phyloP scores from a whole-genome alignment of 2,329 filamentous ascomycete species.

The Penicillium sclerotiorum region DNA sequence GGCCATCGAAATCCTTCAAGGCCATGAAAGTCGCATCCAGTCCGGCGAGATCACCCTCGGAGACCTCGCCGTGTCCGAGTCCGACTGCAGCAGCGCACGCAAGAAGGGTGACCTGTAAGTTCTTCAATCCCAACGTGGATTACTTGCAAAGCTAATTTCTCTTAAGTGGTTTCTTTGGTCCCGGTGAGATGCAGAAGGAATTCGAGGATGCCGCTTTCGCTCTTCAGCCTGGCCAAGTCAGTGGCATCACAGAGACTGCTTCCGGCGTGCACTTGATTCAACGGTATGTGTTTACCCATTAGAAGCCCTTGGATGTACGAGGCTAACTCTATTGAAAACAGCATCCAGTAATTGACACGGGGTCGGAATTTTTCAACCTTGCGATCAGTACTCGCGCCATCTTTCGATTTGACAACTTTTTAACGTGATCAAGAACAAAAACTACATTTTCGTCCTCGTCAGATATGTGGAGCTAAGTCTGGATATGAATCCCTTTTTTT shows the following conservation, averaged over 20 bases:
- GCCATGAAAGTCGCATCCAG: slow-evolving; percentile 75
- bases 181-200: slow-evolving; percentile 96
- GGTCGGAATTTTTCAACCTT: not conserved
- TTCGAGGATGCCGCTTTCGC: slow-evolving; percentile 95
- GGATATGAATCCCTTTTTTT: too few species aligned
- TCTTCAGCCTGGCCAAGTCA: slow-evolving; percentile 84
- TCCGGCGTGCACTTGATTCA: slow-evolving; percentile 96
- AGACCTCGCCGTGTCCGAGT: slow-evolving; percentile 84
- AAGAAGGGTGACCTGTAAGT: slow-evolving; percentile 86
- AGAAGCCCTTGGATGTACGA: not conserved
- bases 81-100: slow-evolving; percentile 91
- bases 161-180: slow-evolving; percentile 80
- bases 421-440: not conserved
- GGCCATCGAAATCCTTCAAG: slow-evolving; percentile 74
- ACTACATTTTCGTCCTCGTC: not conserved
- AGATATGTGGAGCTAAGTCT: too few species aligned
- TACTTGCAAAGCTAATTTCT: not conserved
- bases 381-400: not conserved
- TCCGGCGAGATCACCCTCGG: slow-evolving; percentile 70
- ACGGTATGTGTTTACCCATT: slow-evolving; percentile 60
- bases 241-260: slow-evolving; percentile 83
- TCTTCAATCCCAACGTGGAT: not conserved
- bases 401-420: not conserved
- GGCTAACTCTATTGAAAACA: slow-evolving; percentile 14
- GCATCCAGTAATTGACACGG: slow-evolving; percentile 25